Conservation (phyloP, 2,329 filamentous ascomycete genomes). For the Xylariales sp. region DNA sequence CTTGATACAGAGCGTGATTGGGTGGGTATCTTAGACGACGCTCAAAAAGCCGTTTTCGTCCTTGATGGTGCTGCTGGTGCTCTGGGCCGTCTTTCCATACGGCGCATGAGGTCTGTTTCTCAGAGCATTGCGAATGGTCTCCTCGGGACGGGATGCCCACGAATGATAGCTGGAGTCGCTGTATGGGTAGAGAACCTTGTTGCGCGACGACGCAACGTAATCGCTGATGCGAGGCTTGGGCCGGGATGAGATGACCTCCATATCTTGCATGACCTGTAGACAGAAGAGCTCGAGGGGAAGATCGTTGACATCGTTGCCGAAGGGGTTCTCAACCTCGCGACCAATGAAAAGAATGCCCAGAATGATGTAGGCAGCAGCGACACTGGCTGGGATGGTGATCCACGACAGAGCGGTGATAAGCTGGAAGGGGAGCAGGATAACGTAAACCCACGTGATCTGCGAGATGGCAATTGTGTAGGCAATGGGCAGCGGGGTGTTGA, state of each 20-base stretch:
- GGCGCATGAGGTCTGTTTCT: slow-evolving; percentile 19
- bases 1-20: no score
- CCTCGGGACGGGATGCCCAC: slow-evolving; percentile 24
- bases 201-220: slow-evolving; percentile 41
- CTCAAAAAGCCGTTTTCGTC: no score
- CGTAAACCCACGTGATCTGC: slow-evolving; percentile 83
- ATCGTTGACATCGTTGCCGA: slow-evolving; percentile 80
- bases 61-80: no score
- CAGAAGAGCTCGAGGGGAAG: slow-evolving; percentile 74
- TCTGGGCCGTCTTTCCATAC: slow-evolving; percentile 10
- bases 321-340: slow-evolving; percentile 80
- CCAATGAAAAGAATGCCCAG: slow-evolving; percentile 71
- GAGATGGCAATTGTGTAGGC: slow-evolving; percentile 82
- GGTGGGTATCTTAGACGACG: no score
- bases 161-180: slow-evolving; percentile 20
- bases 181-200: slow-evolving; percentile 48
- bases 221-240: slow-evolving; percentile 45
- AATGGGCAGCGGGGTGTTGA: slow-evolving; percentile 76
- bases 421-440: slow-evolving; percentile 78
- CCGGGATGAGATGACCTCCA: slow-evolving; percentile 66
- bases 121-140: slow-evolving; percentile 19
- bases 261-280: slow-evolving; percentile 66
- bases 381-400: slow-evolving; percentile 73
- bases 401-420: slow-evolving; percentile 60
- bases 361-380: slow-evolving; percentile 76